Evolutionary conservation across 257 asterid genomes (phyloP), one percentile per base, ranked within the genome.

Genomic region (Gentiana macrophylla): DNA sequence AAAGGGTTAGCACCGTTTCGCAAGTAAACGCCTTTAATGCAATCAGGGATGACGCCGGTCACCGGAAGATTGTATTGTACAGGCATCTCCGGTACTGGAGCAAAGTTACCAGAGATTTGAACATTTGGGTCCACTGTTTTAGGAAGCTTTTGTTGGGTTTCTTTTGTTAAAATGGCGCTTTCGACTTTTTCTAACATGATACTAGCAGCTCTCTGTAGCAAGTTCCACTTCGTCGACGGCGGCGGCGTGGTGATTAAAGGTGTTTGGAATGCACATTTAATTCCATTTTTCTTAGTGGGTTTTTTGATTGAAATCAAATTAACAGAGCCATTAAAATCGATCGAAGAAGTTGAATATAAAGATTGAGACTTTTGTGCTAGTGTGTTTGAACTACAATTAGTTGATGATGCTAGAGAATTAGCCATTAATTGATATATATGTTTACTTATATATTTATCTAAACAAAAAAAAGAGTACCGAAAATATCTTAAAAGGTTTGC

Each of bases 1-100:
- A 71, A 49, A 1, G 93, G 83, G 68, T 83, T 83, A 0, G 79
- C 84, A 1, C 93, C 93, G 9, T 83, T 83, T 67, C 88, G 50
- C n/a, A 80, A 60, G 54, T 80, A 83, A 45, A 76, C 84, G 0
- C 88, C 88, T 0, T 49, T 11, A 5, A 83, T 12, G 41, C 55
- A 46, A 1, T 50, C 34, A 9, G 93, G 93, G 38, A 80, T 78
- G 5, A 58, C 66, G 15, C 88, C 88, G 33, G 61, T 55, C 1
- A 83, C 79, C 49, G 78, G 75, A 12, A 83, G 72, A 8, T 59
- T 80, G 55, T 76, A 82, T 55, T 48, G 82, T 59, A 76, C 88
- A 67, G 84, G 84, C 64, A 59, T 52, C 63, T 83, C 93, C 2
- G 44, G 72, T 63, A 83, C 88, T 51, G 93, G 88, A 4, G 84